A percentile compares a stretch with the other conserved stretches of the same genome.
Conservation (phyloP, 2,329 filamentous ascomycete species). For the Elsinoe necatrix region DNA sequence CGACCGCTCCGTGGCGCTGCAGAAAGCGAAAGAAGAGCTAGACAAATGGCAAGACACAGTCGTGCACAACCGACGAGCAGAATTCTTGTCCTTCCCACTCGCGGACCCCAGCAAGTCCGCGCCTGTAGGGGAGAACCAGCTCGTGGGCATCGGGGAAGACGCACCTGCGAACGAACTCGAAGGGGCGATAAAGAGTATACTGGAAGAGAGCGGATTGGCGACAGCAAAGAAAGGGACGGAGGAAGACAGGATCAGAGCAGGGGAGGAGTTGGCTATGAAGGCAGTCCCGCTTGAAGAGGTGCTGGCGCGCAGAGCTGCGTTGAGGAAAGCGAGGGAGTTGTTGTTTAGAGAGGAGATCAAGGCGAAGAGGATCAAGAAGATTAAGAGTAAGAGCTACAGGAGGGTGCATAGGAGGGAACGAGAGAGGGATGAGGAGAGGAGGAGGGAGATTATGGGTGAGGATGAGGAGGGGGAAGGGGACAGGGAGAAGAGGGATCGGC, state of each 20-base stretch:
- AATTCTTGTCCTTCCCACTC: constrained; percentile 82
- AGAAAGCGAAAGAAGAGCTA: constrained; percentile 85
- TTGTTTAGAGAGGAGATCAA: constrained; percentile 82
- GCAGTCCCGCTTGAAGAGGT: constrained; percentile 65
- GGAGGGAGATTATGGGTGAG: constrained; percentile 50
- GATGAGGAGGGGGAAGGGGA: constrained; percentile 57
- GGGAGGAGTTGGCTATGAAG: constrained; percentile 61
- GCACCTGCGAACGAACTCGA: constrained; percentile 74
- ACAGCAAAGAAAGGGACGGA: constrained; percentile 41
- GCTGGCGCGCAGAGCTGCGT: constrained; percentile 61
- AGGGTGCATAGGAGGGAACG: constrained; percentile 79
- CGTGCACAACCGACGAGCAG: constrained; percentile 83
- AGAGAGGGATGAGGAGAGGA: constrained; percentile 47
- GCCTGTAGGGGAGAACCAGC: constrained; percentile 52
- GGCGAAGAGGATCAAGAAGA: constrained; percentile 92
- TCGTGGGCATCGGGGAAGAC: constrained; percentile 50
- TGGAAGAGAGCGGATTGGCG: constrained; percentile 75
- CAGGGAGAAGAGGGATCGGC: constrained; percentile 58
- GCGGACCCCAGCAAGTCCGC: constrained; percentile 60
- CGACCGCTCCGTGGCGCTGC: constrained; percentile 72
- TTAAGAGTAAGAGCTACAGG: constrained; percentile 94
- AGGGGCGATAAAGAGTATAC: constrained; percentile 74
- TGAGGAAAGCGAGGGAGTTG: constrained; percentile 73
- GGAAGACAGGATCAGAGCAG: constrained; percentile 59
- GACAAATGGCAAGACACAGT: constrained; percentile 91